Evolutionary conservation across 2,329 filamentous ascomycete genomes (phyloP), one percentile per base, ranked within the genome.

Genomic region (Claviceps digitariae): DNA sequence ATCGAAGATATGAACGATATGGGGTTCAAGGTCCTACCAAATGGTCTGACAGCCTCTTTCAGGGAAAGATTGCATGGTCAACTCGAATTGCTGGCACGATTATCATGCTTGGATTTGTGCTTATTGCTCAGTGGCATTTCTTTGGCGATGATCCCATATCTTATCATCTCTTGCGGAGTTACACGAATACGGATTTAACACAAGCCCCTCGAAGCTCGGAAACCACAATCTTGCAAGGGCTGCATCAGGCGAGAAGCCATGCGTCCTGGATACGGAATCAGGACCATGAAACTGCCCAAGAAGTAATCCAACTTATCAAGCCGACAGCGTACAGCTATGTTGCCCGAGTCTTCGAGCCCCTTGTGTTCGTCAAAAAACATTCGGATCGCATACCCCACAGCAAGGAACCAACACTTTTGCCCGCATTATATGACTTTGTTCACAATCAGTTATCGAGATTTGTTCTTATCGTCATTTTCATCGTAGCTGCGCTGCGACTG

Each of bases 121-220:
- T 89, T 17, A 80, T 84, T 45, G 79, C 87, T 1, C 87, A 90
- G 59, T 87, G 83, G 75, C 87, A 90, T 61, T 90, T 90, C 58
- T 85, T 86, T 57, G 82, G 84, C 47, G 76, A 76, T 48, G 75
- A 76, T 52, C 75, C 73, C 48, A 59, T 76, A 10, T 52, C 64
- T 13, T 58, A 63, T 36, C 61, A 63, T 41, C 46, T 66, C 21
- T 46, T 57, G n/a, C 60, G 62, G 12, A 44, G 64, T n/a, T 60
- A 58, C 52, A 59, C 53, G 56, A 55, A 56, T 5, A 40, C 51
- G 8, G 40, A 52, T 8, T n/a, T n/a, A n/a, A n/a, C n/a, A n/a
- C 57, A 58, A 10, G 45, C 21, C 53, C 66, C 23, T 66, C 65
- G 51, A 63, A 67, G 34, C 34, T 71, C 61, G 12, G 63, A 63